A percentile compares a stretch with the other conserved stretches of the same genome.
These are phyloP conservation scores for Colletotrichum sp. DNA, from an alignment of 2,329 filamentous ascomycete species.

Conservation along the genomic window DNA sequence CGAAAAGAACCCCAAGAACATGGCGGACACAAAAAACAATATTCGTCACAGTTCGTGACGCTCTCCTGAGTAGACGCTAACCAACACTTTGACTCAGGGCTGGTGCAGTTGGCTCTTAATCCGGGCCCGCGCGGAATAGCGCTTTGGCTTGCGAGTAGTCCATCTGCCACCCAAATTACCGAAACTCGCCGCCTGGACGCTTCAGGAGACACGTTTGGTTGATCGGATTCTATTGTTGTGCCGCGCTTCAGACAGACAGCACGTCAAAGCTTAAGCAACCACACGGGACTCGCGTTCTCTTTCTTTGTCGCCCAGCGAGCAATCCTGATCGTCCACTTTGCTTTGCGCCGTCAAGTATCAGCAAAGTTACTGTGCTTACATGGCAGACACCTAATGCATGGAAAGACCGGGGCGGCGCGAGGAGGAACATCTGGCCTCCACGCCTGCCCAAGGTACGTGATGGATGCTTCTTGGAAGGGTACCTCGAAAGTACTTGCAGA, in stretches of 20 bases:
- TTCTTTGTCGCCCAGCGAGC: constrained; percentile 2
- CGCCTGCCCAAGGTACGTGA: background rate
- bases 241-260: background rate
- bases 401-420: background rate
- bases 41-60: background rate
- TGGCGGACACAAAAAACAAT: background rate
- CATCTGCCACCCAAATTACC: background rate
- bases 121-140: background rate
- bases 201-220: background rate
- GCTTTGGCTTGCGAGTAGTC: constrained; percentile 4
- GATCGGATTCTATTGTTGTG: background rate
- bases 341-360: background rate
- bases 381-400: background rate
- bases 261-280: constrained; percentile 9
- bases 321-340: background rate
- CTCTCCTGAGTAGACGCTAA: constrained; percentile 6
- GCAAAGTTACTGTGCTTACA: background rate
- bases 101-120: background rate
- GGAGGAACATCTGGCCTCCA: background rate
- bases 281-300: background rate
- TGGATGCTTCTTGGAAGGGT: background rate
- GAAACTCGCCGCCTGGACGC: background rate
- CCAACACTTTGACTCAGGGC: constrained; percentile 2
- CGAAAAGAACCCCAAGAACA: background rate
- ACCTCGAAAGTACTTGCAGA: constrained; percentile 6